Evolutionary conservation across 2,329 filamentous ascomycete genomes (phyloP), one percentile per base, ranked within the genome.

Genomic region (Chalaropsis ovoidea): DNA sequence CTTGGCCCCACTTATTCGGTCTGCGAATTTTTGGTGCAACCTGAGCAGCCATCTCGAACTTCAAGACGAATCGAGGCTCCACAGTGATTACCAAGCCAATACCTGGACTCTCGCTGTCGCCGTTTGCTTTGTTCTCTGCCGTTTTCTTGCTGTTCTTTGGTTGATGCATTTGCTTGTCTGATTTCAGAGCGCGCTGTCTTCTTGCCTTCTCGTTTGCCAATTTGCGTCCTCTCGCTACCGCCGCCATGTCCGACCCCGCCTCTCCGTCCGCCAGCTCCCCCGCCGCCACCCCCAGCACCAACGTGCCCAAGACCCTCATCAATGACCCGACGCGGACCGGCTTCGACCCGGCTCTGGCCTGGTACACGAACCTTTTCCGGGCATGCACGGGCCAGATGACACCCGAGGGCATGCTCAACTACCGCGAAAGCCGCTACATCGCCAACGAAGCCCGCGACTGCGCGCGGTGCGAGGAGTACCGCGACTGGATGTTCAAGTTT

Each of bases 311-410:
- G 68, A 73, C 78, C 72, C 75, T 82, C 70, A 70, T 77, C 69
- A 86, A 86, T 74, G 81, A 86, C 74, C 83, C 84, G 52, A 74
- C 78, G 67, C 78, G 81, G 69, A 86, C 84, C 24, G 83, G 83
- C 69, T 86, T 86, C 78, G 82, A 86, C 75, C 83, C 84, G 63
- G 71, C 78, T 70, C 80, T 78, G 58, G 76, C 76, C 68, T 83
- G 81, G 80, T 96, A 90, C 87, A 82, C 87, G 74, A 95, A 89
- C 78, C 88, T 91, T 79, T 96, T 95, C 81, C 84, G 84, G 71
- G 88, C 92, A 76, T 79, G 95, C 62, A 85, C 88, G 17, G 88
- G 89, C 65, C 79, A 82, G 71, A 86, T 94, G 77, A 87, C 84
- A 19, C 75, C 77, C 43, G 82, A 87, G 72, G 88, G 89, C 63